Conservation (phyloP, 352 stramenopile genomes). For the Thalassiosira livingstoniorum region DNA sequence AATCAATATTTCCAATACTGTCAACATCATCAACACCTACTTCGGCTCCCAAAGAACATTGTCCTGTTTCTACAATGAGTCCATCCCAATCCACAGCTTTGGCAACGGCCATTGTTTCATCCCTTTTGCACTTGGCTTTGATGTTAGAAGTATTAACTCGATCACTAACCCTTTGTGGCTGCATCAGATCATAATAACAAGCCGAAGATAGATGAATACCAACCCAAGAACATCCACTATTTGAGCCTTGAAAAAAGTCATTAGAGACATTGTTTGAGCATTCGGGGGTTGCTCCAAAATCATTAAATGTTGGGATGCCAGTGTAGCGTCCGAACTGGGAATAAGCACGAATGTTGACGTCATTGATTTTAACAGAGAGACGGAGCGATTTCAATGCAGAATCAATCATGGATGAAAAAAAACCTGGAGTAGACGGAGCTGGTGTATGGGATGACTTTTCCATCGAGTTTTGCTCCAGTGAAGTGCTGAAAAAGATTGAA, state of each 20-base stretch:
- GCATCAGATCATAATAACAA: constrained; percentile 58
- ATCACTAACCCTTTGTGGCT: not conserved
- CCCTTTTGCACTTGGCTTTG: not conserved
- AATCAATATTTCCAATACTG: too few relatives aligned
- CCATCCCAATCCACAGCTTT: constrained; percentile 56
- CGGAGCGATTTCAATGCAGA: constrained; percentile 56
- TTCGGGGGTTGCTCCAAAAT: too few relatives aligned
- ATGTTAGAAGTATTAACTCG: not conserved
- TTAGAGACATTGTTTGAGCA: not conserved
- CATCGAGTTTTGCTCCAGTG: too few relatives aligned
- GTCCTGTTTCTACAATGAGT: constrained; percentile 38
- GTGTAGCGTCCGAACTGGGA: constrained; percentile 25
- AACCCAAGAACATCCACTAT: constrained; percentile 21
- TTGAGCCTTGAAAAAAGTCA: not conserved
- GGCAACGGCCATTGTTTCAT: constrained; percentile 40
- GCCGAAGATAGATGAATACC: constrained; percentile 32
- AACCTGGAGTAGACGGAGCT: too few relatives aligned
- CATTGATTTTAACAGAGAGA: constrained; percentile 46
- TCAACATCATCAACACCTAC: too few relatives aligned
- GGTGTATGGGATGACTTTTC: too few relatives aligned
- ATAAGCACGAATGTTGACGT: constrained; percentile 37
- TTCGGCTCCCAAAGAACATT: too few relatives aligned
- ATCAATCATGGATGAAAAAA: constrained; percentile 61
- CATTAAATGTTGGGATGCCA: too few relatives aligned
- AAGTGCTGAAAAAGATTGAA: too few relatives aligned